Evolutionary conservation across 2,329 filamentous ascomycete genomes (phyloP).

Genomic region (Aspergillus quadrilineatus): DNA sequence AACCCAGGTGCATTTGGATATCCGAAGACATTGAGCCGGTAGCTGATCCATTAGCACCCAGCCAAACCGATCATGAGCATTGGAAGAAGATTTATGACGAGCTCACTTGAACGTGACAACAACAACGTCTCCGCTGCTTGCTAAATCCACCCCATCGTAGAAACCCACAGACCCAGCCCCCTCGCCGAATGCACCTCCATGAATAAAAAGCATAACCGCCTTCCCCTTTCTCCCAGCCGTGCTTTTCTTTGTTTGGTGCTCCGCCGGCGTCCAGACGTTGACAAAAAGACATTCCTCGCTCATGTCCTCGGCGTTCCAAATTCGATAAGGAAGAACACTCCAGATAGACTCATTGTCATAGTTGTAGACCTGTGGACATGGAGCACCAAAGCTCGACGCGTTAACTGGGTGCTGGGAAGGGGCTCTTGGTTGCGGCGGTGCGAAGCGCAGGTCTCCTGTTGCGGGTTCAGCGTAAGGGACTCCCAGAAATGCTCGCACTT

Average conservation of each 20-base stretch:
- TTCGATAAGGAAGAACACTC: conserved; percentile 18
- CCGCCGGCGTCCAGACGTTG: conserved; percentile 20
- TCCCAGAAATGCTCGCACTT: conserved; percentile 39
- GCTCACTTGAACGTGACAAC: conserved; percentile 22
- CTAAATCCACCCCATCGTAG: conserved; percentile 19
- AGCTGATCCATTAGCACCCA: conserved; percentile 9
- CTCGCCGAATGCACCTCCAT: conserved; percentile 17
- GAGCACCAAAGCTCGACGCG: conserved; percentile 24
- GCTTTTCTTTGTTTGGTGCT: neutral
- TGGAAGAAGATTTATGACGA: too few species aligned
- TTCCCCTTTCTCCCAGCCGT: neutral
- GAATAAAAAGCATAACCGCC: conserved; percentile 23
- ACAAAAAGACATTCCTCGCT: conserved; percentile 22
- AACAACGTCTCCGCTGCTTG: conserved; percentile 17
- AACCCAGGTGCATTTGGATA: conserved; percentile 20
- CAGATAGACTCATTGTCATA: conserved; percentile 9
- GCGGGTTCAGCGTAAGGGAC: conserved; percentile 50
- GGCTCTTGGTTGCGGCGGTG: conserved; percentile 26
- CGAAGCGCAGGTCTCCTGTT: conserved; percentile 44
- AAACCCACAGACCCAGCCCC: conserved; percentile 15
- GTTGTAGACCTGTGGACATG: conserved; percentile 14
- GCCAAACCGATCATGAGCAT: neutral
- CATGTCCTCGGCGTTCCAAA: conserved; percentile 11
- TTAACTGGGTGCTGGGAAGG: conserved; percentile 20
- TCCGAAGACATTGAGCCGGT: conserved; percentile 23